Evolutionary conservation across 257 asterid genomes (phyloP), one percentile per base, ranked within the genome.

Genomic region (Scutellaria barbata): DNA sequence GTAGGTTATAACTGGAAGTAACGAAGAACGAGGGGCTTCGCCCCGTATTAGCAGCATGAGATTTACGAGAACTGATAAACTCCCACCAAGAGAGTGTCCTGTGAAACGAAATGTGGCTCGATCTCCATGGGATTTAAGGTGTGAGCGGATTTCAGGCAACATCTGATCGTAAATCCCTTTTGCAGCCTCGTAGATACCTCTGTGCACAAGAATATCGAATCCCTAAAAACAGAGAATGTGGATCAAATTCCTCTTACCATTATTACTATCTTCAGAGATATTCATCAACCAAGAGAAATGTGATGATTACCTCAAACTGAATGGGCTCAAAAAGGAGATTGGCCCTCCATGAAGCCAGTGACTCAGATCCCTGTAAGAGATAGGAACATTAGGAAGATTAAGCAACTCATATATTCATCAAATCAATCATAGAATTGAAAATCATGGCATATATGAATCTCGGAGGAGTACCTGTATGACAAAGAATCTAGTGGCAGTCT

Each of bases 151-250:
- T 76, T 86, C 96, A 13, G 98, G 96, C 81, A 92, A 51, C 88
- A 95, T 87, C 37, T 88, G 97, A 71, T 87, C 92, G 6, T 89
- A 95, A 6, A 87, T 89, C 57, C 97, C 96, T 81, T 92, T 92
- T n/a, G 98, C 98, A 68, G 98, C 97, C 86, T 95, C 98, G 8
- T 95, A 95, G 71, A 92, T 95, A 58, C 99, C 97, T 66, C 99
- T 82, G 74, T 95, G 99, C 63, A 92, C 98, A 37, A 86, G 85
- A 71, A 92, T 90, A 69, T 88, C 94, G 45, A 86, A 74, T 40
- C 96, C 98, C 98, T 95, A 75, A 59, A 71, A 79, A 22, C 25
- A 22, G 25, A 22, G 25, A 22, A 22, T 22, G 25, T 22, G 25
- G 25, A 22, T 22, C 25, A 22, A 22, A 22, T 22, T 22, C 25